Percentiles rank a stretch among this genome's conserved stretches.
phyloP scores from a whole-genome alignment of 805 yeast genomes.

The Starmerella scarabaei region DNA sequence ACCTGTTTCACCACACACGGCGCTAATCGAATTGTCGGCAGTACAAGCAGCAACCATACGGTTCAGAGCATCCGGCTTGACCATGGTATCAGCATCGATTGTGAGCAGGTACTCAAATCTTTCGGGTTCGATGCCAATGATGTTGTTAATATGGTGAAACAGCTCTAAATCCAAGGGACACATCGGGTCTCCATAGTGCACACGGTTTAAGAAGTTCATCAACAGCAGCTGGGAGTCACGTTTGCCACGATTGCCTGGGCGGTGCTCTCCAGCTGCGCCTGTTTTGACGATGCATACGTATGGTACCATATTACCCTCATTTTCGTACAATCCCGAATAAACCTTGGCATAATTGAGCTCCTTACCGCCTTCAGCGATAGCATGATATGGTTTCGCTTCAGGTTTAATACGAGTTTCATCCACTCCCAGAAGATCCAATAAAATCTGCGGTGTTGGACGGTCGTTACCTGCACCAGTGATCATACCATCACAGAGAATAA shows the following conservation, averaged over 20 bases:
- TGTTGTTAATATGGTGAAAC: slow-evolving; percentile 41
- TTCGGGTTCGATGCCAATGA: slow-evolving; percentile 50
- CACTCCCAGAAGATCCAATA: slow-evolving; percentile 34
- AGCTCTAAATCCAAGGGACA: slow-evolving; percentile 43
- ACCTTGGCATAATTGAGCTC: slow-evolving; percentile 51
- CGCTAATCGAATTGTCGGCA: slow-evolving; percentile 45
- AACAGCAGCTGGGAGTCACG: slow-evolving; percentile 49
- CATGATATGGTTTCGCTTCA: slow-evolving; percentile 36
- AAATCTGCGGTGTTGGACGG: slow-evolving; percentile 42
- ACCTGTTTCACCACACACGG: slow-evolving; percentile 52
- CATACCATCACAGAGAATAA: slow-evolving; percentile 49
- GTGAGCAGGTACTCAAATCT: slow-evolving; percentile 42
- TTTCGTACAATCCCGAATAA: slow-evolving; percentile 48
- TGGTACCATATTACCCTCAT: slow-evolving; percentile 43
- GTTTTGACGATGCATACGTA: slow-evolving; percentile 42
- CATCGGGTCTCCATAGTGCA: slow-evolving; percentile 49
- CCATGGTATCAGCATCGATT: slow-evolving; percentile 55
- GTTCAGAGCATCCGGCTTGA: slow-evolving; percentile 40
- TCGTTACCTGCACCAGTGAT: slow-evolving; percentile 51
- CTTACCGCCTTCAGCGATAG: slow-evolving; percentile 47
- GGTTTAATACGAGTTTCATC: slow-evolving; percentile 39
- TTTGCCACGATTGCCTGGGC: slow-evolving; percentile 53
- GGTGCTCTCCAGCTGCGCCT: slow-evolving; percentile 42
- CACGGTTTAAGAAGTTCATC: slow-evolving; percentile 46
- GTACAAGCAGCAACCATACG: slow-evolving; percentile 47